A percentile compares a stretch with the other conserved stretches of the same genome.
Conservation (phyloP, 768 basidiomycete species). For the Lactifluus subvellereus region DNA sequence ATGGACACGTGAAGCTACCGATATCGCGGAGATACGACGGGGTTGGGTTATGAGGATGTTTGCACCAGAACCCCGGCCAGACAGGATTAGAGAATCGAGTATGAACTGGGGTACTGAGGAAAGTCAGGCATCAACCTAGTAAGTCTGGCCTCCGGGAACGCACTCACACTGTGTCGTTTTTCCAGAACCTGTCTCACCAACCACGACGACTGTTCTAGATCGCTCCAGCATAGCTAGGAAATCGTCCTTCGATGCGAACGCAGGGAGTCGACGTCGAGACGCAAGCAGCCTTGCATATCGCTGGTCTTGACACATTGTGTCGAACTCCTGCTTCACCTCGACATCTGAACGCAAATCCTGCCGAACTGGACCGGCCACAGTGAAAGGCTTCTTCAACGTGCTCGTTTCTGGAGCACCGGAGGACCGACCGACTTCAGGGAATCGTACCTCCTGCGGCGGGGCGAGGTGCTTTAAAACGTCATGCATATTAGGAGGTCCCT, state of each 20-base stretch:
- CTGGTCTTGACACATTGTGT: conserved; percentile 36
- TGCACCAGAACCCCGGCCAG: conserved; percentile 53
- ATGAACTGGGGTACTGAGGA: conserved; percentile 79
- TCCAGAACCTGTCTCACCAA: conserved; percentile 90
- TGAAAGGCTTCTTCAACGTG: conserved; percentile 21
- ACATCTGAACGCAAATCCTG: conserved; percentile 42
- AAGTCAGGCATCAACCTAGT: neutral
- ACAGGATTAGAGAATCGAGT: conserved; percentile 70
- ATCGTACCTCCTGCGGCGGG: conserved; percentile 26
- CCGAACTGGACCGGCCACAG: conserved; percentile 26
- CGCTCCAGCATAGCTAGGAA: conserved; percentile 55
- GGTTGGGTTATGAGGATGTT: conserved; percentile 88
- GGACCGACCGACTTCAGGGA: neutral
- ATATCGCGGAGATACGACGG: conserved; percentile 80
- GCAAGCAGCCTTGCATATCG: conserved; percentile 55
- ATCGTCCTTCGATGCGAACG: conserved; percentile 58
- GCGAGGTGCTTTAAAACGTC: conserved; percentile 59
- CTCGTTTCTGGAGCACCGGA: neutral
- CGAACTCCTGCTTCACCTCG: conserved; percentile 50
- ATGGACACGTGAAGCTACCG: conserved; percentile 83
- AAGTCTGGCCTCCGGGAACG: neutral
- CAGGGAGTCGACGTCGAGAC: conserved; percentile 61
- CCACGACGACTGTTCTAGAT: conserved; percentile 71
- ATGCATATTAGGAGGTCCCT: conserved; percentile 73
- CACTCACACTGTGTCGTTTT: conserved; percentile 80